phyloP scores from a whole-genome alignment of 495 filamentous ascomycete genomes.

The Penicillium silybi region DNA sequence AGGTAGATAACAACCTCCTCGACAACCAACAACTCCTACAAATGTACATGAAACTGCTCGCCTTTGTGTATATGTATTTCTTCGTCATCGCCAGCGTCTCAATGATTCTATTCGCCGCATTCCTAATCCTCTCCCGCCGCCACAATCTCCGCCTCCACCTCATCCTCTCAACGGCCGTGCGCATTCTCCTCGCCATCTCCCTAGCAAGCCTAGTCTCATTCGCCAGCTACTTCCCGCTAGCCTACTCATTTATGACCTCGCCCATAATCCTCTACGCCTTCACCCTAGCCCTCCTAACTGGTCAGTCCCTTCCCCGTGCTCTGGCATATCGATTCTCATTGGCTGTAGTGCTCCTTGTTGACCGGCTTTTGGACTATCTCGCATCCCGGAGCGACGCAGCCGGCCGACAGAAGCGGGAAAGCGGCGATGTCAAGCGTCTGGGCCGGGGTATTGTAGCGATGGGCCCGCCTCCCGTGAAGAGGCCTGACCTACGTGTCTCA shows the following conservation, averaged over 20 bases:
- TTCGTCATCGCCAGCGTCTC: conserved; percentile 35
- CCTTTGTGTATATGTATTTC: conserved; percentile 42
- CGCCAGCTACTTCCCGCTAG: conserved; percentile 30
- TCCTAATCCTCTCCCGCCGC: conserved; percentile 26
- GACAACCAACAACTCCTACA: conserved; percentile 29
- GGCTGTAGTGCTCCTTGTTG: conserved; percentile 32
- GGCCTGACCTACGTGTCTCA: conserved; percentile 1
- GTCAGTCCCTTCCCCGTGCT: conserved; percentile 22
- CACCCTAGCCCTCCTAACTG: conserved; percentile 31
- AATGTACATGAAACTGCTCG: conserved; percentile 39
- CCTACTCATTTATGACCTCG: conserved; percentile 40
- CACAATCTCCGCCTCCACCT: conserved; percentile 19
- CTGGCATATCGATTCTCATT: conserved; percentile 11
- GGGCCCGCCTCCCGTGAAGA: background rate
- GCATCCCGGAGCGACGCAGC: conserved; percentile 22
- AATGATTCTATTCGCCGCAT: conserved; percentile 35
- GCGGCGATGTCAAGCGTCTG: conserved; percentile 6
- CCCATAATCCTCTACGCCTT: conserved; percentile 42
- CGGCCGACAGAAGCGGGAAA: conserved; percentile 31
- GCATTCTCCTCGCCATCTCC: conserved; percentile 26
- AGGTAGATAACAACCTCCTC: conserved; percentile 25
- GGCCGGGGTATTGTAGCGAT: conserved; percentile 5
- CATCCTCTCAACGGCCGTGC: conserved; percentile 24
- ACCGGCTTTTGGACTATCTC: conserved; percentile 41
- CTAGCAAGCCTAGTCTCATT: conserved; percentile 31